Percentiles rank a stretch among this genome's conserved stretches.
These are phyloP conservation scores for Fusarium agapanthi DNA, from an alignment of 2,329 filamentous ascomycete genomes.

Conservation along the genomic window DNA sequence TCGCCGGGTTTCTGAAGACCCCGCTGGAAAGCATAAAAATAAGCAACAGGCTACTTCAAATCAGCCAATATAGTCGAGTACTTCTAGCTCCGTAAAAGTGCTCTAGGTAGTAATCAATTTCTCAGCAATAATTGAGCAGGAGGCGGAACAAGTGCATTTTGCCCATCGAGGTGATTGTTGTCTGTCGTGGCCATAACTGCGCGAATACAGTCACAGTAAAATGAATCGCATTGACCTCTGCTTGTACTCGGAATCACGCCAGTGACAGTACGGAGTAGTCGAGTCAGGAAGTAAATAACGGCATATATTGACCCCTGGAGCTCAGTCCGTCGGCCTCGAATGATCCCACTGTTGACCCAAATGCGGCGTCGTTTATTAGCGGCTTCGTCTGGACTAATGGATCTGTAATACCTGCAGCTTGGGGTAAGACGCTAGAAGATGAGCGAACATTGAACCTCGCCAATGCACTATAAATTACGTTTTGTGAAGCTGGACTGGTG, in stretches of 20 bases:
- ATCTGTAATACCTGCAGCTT: conserved; percentile 30
- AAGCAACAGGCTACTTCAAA: not conserved
- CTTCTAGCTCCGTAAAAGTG: conserved; percentile 9
- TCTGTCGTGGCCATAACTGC: conserved; percentile 11
- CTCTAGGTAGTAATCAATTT: not conserved
- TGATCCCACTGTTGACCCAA: conserved; percentile 26
- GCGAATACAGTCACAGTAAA: conserved; percentile 23
- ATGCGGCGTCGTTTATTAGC: not conserved
- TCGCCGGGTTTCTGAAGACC: conserved; percentile 16
- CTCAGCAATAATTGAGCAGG: conserved; percentile 15
- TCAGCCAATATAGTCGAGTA: conserved; percentile 11
- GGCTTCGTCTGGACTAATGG: conserved; percentile 19
- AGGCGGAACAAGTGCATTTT: not conserved
- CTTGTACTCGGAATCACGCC: conserved; percentile 27
- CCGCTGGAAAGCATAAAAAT: not conserved
- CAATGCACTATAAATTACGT: not conserved
- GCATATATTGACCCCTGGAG: conserved; percentile 13
- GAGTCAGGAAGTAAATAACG: conserved; percentile 28
- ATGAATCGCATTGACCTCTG: conserved; percentile 35
- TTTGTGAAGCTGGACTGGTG: conserved; percentile 1
- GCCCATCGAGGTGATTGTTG: conserved; percentile 15
- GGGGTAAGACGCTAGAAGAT: conserved; percentile 38
- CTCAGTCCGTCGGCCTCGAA: not conserved
- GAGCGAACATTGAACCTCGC: conserved; percentile 9
- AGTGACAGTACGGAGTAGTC: conserved; percentile 8